Base-by-base conservation (phyloP, 2,329 filamentous ascomycete genomes). In the Botrytis sinoallii region DNA sequence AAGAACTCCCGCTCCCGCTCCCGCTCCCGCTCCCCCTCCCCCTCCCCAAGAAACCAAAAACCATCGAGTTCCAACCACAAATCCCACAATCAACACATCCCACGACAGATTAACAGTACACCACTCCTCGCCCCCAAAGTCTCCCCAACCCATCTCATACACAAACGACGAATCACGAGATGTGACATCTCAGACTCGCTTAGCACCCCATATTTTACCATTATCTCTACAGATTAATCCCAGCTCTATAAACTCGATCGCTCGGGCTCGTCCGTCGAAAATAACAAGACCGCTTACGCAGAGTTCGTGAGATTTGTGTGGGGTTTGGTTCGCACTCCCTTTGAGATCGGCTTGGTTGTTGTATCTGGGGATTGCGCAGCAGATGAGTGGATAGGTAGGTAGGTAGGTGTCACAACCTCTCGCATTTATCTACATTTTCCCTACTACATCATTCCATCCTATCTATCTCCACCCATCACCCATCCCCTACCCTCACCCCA, bases 211-310 rank as follows among this genome's bases (percentile, higher is more conserved):
- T 3, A 16, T 1, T 0, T 57, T 32, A 9, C 52, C 52, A 16
- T 16, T 57, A 57, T 18, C 52, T 57, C 6, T 29, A 18, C 52
- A 57, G n/a, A 29, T 57, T 7, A 29, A 57, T 8, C n/a, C 52
- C 0, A 16, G 52, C 2, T 55, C 25, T n/a, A 3, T 7, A 20
- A n/a, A 16, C 5, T 6, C 48, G 14, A 12, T 25, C n/a, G 7
- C 52, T 14, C 7, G n/a, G n/a, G 8, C 52, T 57, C 52, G n/a
- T 1, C 3, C 1, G 7, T 18, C n/a, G 52, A 57, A 18, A 29
- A 9, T 57, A 32, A 57, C 52, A 18, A 57, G 52, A 57, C 52
- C 52, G n/a, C 16, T 57, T 29, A 29, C n/a, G 12, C 52, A 57
- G n/a, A 57, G 52, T 29, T 29, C 52, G 3, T 57, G 52, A 57